Conservation (phyloP, 2,329 filamentous ascomycete species). For the Penicillium sclerotiorum region DNA sequence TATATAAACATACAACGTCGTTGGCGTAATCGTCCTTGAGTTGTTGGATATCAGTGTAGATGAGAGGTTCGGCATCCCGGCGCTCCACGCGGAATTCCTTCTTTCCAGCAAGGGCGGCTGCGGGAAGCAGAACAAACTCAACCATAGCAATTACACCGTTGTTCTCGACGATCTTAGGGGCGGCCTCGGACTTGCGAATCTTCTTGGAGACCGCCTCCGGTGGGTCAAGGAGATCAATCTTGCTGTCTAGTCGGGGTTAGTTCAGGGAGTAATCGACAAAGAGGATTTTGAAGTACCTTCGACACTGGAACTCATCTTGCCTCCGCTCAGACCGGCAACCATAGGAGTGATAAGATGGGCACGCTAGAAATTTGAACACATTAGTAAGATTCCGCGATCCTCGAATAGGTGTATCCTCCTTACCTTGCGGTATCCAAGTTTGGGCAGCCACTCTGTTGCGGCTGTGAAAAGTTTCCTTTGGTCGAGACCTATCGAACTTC, state of each 20-base stretch:
- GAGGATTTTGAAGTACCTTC: conserved; percentile 24
- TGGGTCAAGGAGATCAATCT: conserved; percentile 82
- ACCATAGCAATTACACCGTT: conserved; percentile 88
- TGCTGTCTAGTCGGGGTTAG: conserved; percentile 48
- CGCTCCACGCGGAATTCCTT: conserved; percentile 69
- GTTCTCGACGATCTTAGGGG: conserved; percentile 74
- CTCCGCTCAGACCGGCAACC: conserved; percentile 80
- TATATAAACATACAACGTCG: conserved; percentile 66
- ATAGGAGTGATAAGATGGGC: conserved; percentile 80
- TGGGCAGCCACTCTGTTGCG: conserved; percentile 81
- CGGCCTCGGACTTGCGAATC: conserved; percentile 79
- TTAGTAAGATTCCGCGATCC: conserved; percentile 28
- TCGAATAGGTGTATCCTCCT: not conserved
- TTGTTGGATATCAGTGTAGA: conserved; percentile 75
- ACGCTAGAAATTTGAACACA: conserved; percentile 39
- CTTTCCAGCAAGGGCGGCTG: conserved; percentile 48
- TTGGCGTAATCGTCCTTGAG: conserved; percentile 78
- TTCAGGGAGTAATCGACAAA: not conserved
- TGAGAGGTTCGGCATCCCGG: conserved; percentile 70
- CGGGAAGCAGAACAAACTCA: conserved; percentile 83
- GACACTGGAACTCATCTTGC: conserved; percentile 83
- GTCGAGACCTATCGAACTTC: not conserved
- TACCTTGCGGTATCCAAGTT: conserved; percentile 76
- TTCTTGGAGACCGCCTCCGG: conserved; percentile 77
- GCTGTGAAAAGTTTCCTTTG: conserved; percentile 45